These are phyloP conservation scores for Tuber calosporum DNA, from an alignment of 495 filamentous ascomycete species.

Conservation along the genomic window DNA sequence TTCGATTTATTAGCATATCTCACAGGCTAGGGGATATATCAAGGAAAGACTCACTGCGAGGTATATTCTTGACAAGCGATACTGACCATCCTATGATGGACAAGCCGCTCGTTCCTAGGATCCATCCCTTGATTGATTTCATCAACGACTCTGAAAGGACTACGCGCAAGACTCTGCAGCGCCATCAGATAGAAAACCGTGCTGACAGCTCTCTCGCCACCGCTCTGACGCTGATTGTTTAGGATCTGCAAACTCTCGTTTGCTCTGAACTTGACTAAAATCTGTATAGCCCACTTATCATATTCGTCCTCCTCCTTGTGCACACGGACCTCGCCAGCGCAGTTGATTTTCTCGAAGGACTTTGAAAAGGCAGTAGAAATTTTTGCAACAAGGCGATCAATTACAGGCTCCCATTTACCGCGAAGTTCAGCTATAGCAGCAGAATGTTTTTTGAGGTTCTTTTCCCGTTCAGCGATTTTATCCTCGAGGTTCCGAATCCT, in stretches of 20 bases:
- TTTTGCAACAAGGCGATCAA: conserved; percentile 67
- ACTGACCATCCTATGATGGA: conserved; percentile 92
- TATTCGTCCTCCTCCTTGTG: conserved; percentile 78
- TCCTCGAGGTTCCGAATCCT: conserved; percentile 47
- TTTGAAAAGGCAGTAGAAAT: conserved; percentile 85
- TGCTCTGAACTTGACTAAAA: conserved; percentile 88
- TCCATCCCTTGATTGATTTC: conserved; percentile 99
- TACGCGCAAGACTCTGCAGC: conserved; percentile 83
- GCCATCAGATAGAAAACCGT: conserved; percentile 99
- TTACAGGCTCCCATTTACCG: conserved; percentile 68
- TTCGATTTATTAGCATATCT: conserved; percentile 13
- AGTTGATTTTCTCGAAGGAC: conserved; percentile 88
- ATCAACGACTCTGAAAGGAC: conserved; percentile 98
- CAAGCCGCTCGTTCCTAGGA: conserved; percentile 93
- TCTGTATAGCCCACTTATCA: conserved; percentile 86
- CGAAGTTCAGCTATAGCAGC: conserved; percentile 54
- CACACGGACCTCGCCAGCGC: conserved; percentile 83
- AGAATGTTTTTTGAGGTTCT: conserved; percentile 52
- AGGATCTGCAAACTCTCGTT: conserved; percentile 75
- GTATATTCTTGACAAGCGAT: conserved; percentile 75
- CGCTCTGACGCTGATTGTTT: conserved; percentile 86
- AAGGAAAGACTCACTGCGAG: conserved; percentile 46
- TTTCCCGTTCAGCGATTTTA: conserved; percentile 45
- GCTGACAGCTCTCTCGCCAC: conserved; percentile 89
- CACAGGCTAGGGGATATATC: background rate